Evolutionary conservation across 2,329 filamentous ascomycete genomes (phyloP).

Genomic region (Dactylellina haptotyla): DNA sequence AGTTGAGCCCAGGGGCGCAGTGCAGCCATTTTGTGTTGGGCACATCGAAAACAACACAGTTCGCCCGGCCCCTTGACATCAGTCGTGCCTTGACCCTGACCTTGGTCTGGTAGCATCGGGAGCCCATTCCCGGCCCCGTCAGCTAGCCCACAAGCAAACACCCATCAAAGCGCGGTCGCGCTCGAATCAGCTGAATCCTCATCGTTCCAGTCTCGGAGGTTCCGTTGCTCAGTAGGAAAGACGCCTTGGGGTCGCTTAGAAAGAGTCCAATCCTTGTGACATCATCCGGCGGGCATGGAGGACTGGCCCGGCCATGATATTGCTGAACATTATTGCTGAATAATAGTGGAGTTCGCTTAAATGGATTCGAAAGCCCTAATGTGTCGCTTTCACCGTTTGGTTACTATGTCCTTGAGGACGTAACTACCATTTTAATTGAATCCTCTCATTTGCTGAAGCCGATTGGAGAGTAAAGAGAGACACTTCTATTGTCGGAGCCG

Average conservation of each 20-base stretch:
- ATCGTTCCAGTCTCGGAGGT: conserved; percentile 12
- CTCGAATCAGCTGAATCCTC: conserved; percentile 39
- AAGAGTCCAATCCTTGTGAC: conserved; percentile 15
- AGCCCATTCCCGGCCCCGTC: conserved; percentile 8
- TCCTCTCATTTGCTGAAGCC: neutral
- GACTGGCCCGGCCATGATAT: neutral
- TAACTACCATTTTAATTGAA: too few species aligned
- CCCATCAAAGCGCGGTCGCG: conserved; percentile 16
- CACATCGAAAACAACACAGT: conserved; percentile 17
- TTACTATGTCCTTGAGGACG: too few species aligned
- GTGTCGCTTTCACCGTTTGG: conserved; percentile 9
- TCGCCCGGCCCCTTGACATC: neutral
- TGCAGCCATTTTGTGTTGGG: conserved; percentile 4
- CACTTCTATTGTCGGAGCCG: conserved; percentile 2
- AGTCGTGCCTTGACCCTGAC: neutral
- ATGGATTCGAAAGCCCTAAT: neutral
- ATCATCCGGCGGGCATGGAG: neutral
- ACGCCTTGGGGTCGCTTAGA: conserved; percentile 27
- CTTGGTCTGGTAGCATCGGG: neutral
- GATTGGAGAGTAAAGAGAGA: neutral
- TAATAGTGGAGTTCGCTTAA: conserved; percentile 12
- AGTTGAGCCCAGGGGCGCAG: too few species aligned
- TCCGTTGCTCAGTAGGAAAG: conserved; percentile 8
- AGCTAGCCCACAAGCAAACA: conserved; percentile 16
- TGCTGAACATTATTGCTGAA: conserved; percentile 17